Base-by-base conservation (phyloP, 2,329 filamentous ascomycete species). In the Lojkania enalia region DNA sequence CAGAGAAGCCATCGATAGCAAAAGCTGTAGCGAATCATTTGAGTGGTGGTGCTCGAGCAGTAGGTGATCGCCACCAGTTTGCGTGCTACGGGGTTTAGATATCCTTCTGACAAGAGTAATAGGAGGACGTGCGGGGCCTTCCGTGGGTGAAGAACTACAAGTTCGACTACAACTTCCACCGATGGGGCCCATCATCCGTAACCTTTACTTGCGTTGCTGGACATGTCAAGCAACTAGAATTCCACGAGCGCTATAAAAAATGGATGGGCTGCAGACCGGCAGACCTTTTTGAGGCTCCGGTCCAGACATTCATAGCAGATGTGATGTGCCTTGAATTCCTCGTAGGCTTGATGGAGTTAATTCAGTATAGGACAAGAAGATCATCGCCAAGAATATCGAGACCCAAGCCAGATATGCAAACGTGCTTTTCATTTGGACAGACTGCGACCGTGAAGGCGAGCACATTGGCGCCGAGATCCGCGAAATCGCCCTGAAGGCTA, bases 381-480 rank as follows among this genome's bases (percentile, higher is more conserved):
- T 79, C 1, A 86, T 99, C 51, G 90, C 91, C 7, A 79, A 84
- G 21, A 99, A 99, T 63, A 94, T 99, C 60, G 82, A 86, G 56
- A 74, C 80, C 1, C 86, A 95, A 68, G 92, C 94, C 14, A 80
- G 80, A 48, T 80, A 81, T 64, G 79, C 84, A n/a, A 81, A 78
- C 43, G 83, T 85, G 11, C 77, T 99, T 21, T 92, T 95, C 69
- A 96, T 99, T 58, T 99, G 94, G 94, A 99, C 94, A 0, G 94
- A 99, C 78, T 97, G 94, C 71, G 94, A 99, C 76, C 84, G 91
- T 43, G 94, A 99, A 77, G 94, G 94, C 25, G 94, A 99, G 69
- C 88, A 97, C 64, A 99, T 99, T 56, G 94, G 94, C 5, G 80
- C 87, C 29, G 92, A 99, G 68, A 92, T 99, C 49, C 85, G 90